These are phyloP conservation scores for Geotrichum ghanense DNA, from an alignment of 805 yeast genomes.

Conservation along the genomic window DNA sequence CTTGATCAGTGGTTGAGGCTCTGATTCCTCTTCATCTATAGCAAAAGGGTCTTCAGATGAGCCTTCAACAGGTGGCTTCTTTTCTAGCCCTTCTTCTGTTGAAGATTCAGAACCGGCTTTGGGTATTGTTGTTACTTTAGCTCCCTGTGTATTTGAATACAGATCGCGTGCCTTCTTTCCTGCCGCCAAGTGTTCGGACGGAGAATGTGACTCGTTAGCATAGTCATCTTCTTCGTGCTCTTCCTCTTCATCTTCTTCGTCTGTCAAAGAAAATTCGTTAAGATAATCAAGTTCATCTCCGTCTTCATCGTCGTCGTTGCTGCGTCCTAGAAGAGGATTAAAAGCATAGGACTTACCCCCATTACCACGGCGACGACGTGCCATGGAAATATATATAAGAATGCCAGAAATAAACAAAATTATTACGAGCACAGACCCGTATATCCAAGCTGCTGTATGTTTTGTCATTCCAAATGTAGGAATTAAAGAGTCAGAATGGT, in stretches of 20 bases:
- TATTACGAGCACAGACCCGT: constrained; percentile 34
- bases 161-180: constrained; percentile 3
- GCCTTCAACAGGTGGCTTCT: neutral
- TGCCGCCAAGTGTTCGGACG: neutral
- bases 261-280: neutral
- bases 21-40: neutral
- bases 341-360: constrained; percentile 1
- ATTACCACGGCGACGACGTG: constrained; percentile 15
- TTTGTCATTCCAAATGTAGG: constrained; percentile 24
- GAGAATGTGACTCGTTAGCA: neutral
- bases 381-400: constrained; percentile 30
- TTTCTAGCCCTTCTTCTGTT: neutral
- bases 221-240: neutral
- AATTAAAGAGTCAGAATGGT: constrained; percentile 12
- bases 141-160: neutral
- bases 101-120: no score
- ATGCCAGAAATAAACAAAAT: constrained; percentile 28
- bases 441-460: constrained; percentile 22
- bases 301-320: neutral
- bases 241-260: neutral
- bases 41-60: neutral
- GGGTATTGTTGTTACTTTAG: neutral
- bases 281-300: constrained; percentile 2
- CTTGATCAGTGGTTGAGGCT: neutral
- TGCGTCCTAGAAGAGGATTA: neutral